phyloP scores from a whole-genome alignment of 106 monocot genomes.

The Dendrobium chrysotoxum region DNA sequence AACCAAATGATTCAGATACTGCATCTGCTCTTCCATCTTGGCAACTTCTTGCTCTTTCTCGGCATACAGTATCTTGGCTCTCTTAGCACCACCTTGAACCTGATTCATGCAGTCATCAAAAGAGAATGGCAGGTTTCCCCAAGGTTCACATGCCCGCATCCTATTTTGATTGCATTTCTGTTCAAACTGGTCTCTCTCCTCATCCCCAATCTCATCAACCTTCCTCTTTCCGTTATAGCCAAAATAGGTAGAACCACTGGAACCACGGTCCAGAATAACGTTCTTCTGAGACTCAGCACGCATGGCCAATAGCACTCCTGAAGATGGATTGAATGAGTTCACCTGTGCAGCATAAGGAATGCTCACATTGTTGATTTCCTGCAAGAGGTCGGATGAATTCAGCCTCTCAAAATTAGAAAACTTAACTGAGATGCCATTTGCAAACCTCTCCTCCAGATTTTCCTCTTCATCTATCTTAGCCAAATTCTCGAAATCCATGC shows the following conservation, averaged over 20 bases:
- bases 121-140: slow-evolving; percentile 11
- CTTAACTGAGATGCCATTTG: slow-evolving; percentile 18
- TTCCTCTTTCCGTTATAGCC: slow-evolving; percentile 32
- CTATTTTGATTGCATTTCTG: slow-evolving; percentile 29
- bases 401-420: slow-evolving; percentile 48
- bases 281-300: slow-evolving; percentile 23
- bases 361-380: slow-evolving; percentile 33
- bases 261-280: slow-evolving; percentile 8
- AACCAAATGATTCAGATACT: slow-evolving; percentile 37
- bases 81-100: slow-evolving; percentile 19
- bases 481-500: slow-evolving; percentile 37
- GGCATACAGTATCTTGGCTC: slow-evolving; percentile 27
- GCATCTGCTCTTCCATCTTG: slow-evolving; percentile 50
- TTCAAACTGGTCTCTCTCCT: slow-evolving; percentile 1
- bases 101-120: slow-evolving; percentile 37
- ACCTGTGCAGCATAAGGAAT: slow-evolving; percentile 27
- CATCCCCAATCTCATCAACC: slow-evolving; percentile 21
- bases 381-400: slow-evolving; percentile 55
- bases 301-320: slow-evolving; percentile 26
- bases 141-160: slow-evolving; percentile 19
- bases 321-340: slow-evolving; percentile 29
- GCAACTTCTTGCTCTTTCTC: slow-evolving; percentile 59
- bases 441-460: slow-evolving; percentile 32
- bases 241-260: slow-evolving; percentile 12
- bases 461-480: slow-evolving; percentile 18